Evolutionary conservation across 2,329 filamentous ascomycete genomes (phyloP).

Genomic region (Chaetomiaceae sp.): DNA sequence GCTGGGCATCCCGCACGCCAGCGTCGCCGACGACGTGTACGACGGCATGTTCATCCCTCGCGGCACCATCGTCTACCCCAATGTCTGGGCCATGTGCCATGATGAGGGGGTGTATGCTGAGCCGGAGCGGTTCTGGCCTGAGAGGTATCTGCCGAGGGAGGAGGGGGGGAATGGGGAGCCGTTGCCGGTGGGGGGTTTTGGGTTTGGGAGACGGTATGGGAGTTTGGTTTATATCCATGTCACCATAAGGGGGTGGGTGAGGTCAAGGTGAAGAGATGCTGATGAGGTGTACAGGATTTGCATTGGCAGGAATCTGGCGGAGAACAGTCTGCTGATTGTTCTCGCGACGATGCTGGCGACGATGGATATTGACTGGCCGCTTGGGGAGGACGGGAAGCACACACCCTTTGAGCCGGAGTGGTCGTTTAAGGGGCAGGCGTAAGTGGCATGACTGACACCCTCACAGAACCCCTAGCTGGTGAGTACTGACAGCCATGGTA

Average conservation of each 20-base stretch:
- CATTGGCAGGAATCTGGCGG: slow-evolving; percentile 42
- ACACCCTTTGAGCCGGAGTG: slow-evolving; percentile 25
- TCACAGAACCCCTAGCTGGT: no score
- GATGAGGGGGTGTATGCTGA: slow-evolving; percentile 29
- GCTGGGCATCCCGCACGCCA: slow-evolving; percentile 37
- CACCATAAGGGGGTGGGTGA: no score
- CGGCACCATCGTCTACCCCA: slow-evolving; percentile 38
- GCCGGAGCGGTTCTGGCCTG: slow-evolving; percentile 32
- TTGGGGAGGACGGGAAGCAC: slow-evolving; percentile 20
- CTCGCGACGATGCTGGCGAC: slow-evolving; percentile 33
- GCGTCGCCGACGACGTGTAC: slow-evolving; percentile 37
- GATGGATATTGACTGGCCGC: slow-evolving; percentile 27
- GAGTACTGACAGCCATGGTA: no score
- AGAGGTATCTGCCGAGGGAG: slow-evolving; percentile 26
- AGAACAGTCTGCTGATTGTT: slow-evolving; percentile 41
- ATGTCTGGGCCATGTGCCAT: slow-evolving; percentile 38
- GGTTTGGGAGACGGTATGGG: slow-evolving; percentile 37
- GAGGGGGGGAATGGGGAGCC: slow-evolving; percentile 29
- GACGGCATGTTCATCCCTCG: slow-evolving; percentile 42
- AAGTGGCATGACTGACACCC: not conserved
- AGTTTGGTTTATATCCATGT: no score
- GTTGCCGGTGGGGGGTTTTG: slow-evolving; percentile 33
- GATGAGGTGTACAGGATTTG: slow-evolving; percentile 32
- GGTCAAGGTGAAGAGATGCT: no score
- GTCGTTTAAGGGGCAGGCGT: slow-evolving; percentile 29